Base-by-base conservation (phyloP, 768 basidiomycete species). In the Suillus weaverae region DNA sequence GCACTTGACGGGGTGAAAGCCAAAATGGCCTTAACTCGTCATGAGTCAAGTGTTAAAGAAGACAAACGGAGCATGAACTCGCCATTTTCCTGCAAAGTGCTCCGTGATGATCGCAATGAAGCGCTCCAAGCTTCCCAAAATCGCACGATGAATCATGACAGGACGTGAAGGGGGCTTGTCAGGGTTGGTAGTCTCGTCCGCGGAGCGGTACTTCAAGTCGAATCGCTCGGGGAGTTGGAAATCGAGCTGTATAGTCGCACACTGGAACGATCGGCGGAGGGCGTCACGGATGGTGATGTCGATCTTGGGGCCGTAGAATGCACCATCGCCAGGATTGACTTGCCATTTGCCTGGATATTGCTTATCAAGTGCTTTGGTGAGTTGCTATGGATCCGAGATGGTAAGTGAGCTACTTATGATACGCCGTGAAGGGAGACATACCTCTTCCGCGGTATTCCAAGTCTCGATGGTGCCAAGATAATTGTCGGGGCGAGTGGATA, bases 281-380 rank as follows among this genome's bases (percentile, higher is more conserved):
- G 97, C 96, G 71, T 99, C 97, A 32, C 88, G 86, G 74, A 99
- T 91, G 65, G 92, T 94, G 80, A 99, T 97, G 78, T 99, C 97
- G 72, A 98, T 97, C 83, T 99, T 99, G 68, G 97, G 97, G 0
- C 97, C 97, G 79, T 99, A 99, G 85, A 99, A 99, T 11, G 97
- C 97, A 59, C 97, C 97, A 72, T 99, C 97, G 53, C 95, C 97
- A 10, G 93, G 92, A 77, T 97, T 97, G 64, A 96, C 77, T 62
- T 89, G 85, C 97, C 97, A 99, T 69, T 91, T 85, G 55, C 93
- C 95, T 0, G 94, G 87, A 70, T 95, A 91, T 64, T 87, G 85
- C 70, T 89, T 89, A 41, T 99, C 92, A 60, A 99, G 86, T 2
- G 94, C 90, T 69, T 84, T 81, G 61, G 83, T 89, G 61, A 96